Base-by-base conservation (phyloP, 2,329 filamentous ascomycete genomes). In the Corynespora cassiicola region DNA sequence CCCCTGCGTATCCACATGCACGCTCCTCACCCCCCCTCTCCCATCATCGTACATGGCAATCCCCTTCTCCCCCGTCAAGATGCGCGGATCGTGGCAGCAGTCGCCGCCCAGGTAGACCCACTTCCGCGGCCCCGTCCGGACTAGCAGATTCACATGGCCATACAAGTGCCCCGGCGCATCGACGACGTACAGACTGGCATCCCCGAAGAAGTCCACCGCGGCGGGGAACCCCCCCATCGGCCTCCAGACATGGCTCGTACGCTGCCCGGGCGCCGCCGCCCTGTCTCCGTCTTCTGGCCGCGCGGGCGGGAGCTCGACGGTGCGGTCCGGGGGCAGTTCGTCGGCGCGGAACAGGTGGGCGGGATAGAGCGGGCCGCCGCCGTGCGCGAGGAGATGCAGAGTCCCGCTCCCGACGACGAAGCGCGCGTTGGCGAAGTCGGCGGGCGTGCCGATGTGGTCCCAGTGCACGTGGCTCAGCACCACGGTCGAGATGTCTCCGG, bases 391-490 rank as follows among this genome's bases (percentile, higher is more conserved):
- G 7, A 65, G 39, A 44, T 62, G 37, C 37, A 55, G 32, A 2
- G 61, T 61, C 3, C 61, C 61, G 24, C 53, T 56, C 19, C 80
- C 80, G 7, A 82, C 74, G 3, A 77, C 48, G 46, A 82, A 80
- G 3, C 66, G 65, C 0, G 77, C 68, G 9, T 65, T 58, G 0
- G 68, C 43, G 46, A 80, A 82, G 49, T 81, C 77, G 2, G 66
- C 60, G 0, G 78, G 76, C 4, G 76, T 79, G n/a, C 79, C 80
- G 23, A 77, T 69, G 45, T 82, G 80, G 49, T 83, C 79, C 70
- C 77, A 81, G 50, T 83, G 79, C 0, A 78, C 69, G 42, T 83
- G 80, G 47, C 73, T 77, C 1, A 80, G 56, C 6, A 82, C 63
- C 4, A 77, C 65, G 5, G 62, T 57, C 36, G 75, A 56, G 10